These are phyloP conservation scores for Larix sibirica DNA, from an alignment of 83 land plant genomes.

Conservation along the genomic window DNA sequence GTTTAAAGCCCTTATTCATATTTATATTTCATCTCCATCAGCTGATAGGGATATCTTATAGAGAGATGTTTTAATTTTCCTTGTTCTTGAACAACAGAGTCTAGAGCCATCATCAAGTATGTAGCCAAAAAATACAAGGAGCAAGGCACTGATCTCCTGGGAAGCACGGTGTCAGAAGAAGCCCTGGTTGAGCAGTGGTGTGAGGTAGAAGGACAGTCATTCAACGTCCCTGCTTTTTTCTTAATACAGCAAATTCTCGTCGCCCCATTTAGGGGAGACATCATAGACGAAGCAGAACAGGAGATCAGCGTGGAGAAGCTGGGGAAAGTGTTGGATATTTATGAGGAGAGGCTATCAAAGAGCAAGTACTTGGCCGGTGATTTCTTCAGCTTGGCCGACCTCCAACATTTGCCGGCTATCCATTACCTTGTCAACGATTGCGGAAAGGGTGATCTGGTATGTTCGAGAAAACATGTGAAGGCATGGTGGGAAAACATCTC, in stretches of 20 bases:
- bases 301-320: constrained; percentile 38
- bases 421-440: constrained; percentile 27
- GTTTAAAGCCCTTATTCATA: too few relatives aligned
- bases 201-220: constrained; percentile 66
- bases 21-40: too few relatives aligned
- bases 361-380: constrained; percentile 41
- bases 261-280: constrained; percentile 30
- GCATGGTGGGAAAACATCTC: constrained; percentile 35
- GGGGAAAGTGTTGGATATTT: constrained; percentile 42
- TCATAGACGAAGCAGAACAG: constrained; percentile 34
- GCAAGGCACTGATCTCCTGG: constrained; percentile 32
- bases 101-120: constrained; percentile 49
- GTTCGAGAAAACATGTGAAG: constrained; percentile 20
- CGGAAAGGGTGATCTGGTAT: constrained; percentile 16
- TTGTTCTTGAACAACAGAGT: constrained; percentile 27
- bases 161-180: constrained; percentile 14
- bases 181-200: constrained; percentile 31
- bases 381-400: constrained; percentile 47
- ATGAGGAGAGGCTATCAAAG: constrained; percentile 31
- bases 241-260: constrained; percentile 22
- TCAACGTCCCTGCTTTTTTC: constrained; percentile 45
- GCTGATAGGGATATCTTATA: too few relatives aligned
- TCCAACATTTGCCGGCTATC: constrained; percentile 31
- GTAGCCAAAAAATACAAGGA: constrained; percentile 26
- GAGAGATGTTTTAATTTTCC: too few relatives aligned